Percentiles rank a stretch among this genome's conserved stretches.
Evolutionary conservation across 169 alveolate species (phyloP).

Genomic region (Plasmodium ovale): DNA sequence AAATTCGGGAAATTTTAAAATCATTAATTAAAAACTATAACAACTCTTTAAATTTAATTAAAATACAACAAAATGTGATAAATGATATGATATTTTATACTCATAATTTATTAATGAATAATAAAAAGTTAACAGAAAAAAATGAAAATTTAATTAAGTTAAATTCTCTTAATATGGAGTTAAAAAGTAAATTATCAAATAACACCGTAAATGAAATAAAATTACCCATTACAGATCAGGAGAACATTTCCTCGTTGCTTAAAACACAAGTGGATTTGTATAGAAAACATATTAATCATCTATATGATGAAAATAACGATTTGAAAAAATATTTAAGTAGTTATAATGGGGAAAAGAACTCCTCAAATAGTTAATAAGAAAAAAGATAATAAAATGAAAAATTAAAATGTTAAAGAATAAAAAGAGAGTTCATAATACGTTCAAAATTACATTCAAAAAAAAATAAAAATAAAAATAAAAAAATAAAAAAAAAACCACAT

Average conservation of each 20-base stretch:
- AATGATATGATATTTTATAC: slow-evolving; percentile 46
- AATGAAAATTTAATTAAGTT: slow-evolving; percentile 31
- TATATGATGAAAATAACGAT: slow-evolving; percentile 53
- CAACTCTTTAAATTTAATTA: slow-evolving; percentile 48
- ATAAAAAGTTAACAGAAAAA: slow-evolving; percentile 44
- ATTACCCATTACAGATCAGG: slow-evolving; percentile 14
- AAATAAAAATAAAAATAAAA: no score
- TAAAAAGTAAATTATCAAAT: not conserved
- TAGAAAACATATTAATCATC: slow-evolving; percentile 55
- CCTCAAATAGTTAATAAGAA: not conserved
- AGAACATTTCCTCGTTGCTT: slow-evolving; percentile 14
- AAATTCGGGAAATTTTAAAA: slow-evolving; percentile 17
- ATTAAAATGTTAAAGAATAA: not conserved
- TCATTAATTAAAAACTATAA: slow-evolving; percentile 48
- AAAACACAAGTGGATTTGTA: slow-evolving; percentile 61
- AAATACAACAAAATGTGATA: slow-evolving; percentile 51
- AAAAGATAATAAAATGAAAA: not conserved
- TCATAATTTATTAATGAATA: slow-evolving; percentile 51
- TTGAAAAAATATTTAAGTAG: slow-evolving; percentile 29
- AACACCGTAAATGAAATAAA: not conserved
- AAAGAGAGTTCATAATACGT: no score
- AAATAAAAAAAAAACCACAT: no score
- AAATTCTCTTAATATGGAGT: not conserved
- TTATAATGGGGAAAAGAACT: not conserved
- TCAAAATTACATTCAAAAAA: no score